Evolutionary conservation across 2,329 filamentous ascomycete genomes (phyloP).

Genomic region (Penicillium nordicum): DNA sequence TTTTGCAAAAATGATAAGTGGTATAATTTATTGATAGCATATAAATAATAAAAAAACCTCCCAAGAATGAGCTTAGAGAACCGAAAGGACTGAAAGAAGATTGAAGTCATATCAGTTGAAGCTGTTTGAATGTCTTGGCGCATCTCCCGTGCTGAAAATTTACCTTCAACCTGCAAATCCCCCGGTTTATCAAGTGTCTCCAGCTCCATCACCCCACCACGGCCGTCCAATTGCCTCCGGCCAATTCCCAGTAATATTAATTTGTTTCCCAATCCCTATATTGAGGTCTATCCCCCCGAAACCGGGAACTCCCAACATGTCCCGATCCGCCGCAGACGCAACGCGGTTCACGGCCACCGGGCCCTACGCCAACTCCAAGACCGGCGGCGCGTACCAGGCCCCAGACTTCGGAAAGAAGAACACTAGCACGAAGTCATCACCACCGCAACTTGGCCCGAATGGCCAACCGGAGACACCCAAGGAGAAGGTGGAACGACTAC

Average conservation of each 20-base stretch:
- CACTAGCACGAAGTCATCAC: conserved; percentile 7
- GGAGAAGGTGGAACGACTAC: conserved; percentile 65
- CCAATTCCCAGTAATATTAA: neutral
- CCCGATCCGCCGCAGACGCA: conserved; percentile 48
- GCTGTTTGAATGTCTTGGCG: conserved; percentile 26
- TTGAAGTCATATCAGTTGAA: neutral
- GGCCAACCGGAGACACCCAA: conserved; percentile 58
- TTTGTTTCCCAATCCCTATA: neutral
- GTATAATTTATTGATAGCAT: neutral
- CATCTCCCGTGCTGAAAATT: conserved; percentile 26
- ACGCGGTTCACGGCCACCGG: conserved; percentile 52
- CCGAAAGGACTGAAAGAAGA: neutral
- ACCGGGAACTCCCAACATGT: conserved; percentile 32
- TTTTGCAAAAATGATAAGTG: neutral
- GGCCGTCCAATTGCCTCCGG: neutral
- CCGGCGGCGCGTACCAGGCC: conserved; percentile 32
- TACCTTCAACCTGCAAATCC: conserved; percentile 21
- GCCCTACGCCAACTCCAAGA: conserved; percentile 47
- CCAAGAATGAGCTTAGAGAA: neutral
- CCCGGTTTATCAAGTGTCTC: conserved; percentile 11
- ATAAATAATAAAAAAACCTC: neutral
- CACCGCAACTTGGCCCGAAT: conserved; percentile 24
- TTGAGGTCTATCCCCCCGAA: conserved; percentile 6
- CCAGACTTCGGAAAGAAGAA: conserved; percentile 27
- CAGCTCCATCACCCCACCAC: conserved; percentile 10